Conservation (phyloP, 75 land plant species). For the Selaginella tamariscina region DNA sequence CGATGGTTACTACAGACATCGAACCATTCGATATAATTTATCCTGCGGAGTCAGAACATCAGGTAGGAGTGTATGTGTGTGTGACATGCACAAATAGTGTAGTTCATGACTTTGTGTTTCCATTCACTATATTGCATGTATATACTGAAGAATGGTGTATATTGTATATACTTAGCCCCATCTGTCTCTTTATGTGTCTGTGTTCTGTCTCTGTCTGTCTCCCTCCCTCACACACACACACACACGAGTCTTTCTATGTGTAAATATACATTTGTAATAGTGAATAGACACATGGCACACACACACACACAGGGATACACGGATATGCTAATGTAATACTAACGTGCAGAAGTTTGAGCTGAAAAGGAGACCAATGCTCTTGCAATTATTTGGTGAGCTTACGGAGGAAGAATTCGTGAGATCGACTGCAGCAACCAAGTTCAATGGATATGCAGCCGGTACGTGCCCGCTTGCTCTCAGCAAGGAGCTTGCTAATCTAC, state of each 20-base stretch:
- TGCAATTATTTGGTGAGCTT: conserved; percentile 64
- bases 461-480: conserved; percentile 46
- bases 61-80: conserved; percentile 31
- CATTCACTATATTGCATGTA: too few species aligned
- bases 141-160: not conserved
- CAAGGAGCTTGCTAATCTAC: not conserved
- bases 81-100: too few species aligned
- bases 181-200: too few species aligned
- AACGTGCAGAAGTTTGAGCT: conserved; percentile 82
- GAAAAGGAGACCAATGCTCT: conserved; percentile 41
- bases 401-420: conserved; percentile 52
- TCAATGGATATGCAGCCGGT: conserved; percentile 81
- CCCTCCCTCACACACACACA: too few species aligned
- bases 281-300: too few species aligned
- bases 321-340: too few species aligned
- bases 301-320: too few species aligned
- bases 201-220: too few species aligned
- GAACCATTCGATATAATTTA: conserved; percentile 49
- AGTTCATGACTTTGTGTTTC: too few species aligned
- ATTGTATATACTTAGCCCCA: not conserved
- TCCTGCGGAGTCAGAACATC: conserved; percentile 90
- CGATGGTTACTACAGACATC: conserved; percentile 64
- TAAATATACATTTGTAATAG: too few species aligned
- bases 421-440: conserved; percentile 50
- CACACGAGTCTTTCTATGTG: too few species aligned